Conservation (phyloP, 768 basidiomycete genomes). For the Dioszegia hungarica region DNA sequence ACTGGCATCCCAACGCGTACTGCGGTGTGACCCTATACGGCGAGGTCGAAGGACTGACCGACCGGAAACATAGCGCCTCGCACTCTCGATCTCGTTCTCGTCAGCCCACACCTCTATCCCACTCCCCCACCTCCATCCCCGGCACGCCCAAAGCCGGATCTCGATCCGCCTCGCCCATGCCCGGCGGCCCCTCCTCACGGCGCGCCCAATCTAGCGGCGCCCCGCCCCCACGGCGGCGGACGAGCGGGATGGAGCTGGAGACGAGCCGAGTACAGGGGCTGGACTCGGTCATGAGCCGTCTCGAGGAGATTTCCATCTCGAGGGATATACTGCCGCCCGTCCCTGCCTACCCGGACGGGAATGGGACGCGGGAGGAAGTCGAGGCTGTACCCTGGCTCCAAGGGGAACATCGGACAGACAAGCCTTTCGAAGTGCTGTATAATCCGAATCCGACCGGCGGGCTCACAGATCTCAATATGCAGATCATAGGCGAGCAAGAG, state of each 20-base stretch:
- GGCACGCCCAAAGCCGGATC: slow-evolving; percentile 3
- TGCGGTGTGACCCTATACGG: slow-evolving; percentile 22
- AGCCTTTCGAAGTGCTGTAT: slow-evolving; percentile 13
- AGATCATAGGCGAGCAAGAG: slow-evolving; percentile 3
- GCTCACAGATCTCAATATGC: slow-evolving; percentile 20
- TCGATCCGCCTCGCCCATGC: not conserved
- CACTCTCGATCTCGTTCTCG: not conserved
- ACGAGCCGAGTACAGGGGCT: not conserved
- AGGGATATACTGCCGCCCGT: not conserved
- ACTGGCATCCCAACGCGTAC: slow-evolving; percentile 21
- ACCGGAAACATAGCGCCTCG: slow-evolving; percentile 3
- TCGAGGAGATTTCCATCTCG: not conserved
- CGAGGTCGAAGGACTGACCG: slow-evolving; percentile 24
- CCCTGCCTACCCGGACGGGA: slow-evolving; percentile 1
- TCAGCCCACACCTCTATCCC: not conserved
- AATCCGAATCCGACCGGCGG: slow-evolving; percentile 16
- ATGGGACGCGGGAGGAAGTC: slow-evolving; percentile 8
- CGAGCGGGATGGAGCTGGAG: not conserved
- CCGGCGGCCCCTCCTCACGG: not conserved
- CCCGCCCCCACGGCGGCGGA: not conserved
- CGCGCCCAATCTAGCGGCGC: not conserved
- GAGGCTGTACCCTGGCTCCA: slow-evolving; percentile 3
- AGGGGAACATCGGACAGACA: not conserved
- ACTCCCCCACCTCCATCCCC: slow-evolving; percentile 4
- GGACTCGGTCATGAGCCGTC: slow-evolving; percentile 3